phyloP scores from a whole-genome alignment of 164 flowering plant species.

The Nelumbo lutea region DNA sequence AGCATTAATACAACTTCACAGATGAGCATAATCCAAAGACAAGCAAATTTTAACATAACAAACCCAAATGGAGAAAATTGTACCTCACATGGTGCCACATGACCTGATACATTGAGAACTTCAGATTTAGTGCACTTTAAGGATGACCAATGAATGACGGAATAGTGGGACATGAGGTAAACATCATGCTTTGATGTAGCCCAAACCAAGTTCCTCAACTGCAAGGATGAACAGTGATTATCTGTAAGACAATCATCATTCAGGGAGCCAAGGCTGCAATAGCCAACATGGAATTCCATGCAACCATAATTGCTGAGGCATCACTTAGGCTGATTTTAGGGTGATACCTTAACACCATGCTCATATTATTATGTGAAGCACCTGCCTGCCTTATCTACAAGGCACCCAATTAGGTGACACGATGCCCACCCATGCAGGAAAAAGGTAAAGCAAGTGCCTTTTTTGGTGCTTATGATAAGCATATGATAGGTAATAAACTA shows the following conservation, averaged over 20 bases:
- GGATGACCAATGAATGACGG: conserved; percentile 62
- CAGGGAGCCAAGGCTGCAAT: not conserved
- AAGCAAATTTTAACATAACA: not conserved
- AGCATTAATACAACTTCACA: not conserved
- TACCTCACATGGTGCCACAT: conserved; percentile 64
- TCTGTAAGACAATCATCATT: conserved; percentile 1
- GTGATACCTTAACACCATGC: no score
- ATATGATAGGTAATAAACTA: no score
- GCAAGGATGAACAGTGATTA: conserved; percentile 19
- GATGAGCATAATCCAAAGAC: not conserved
- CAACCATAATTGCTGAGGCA: no score
- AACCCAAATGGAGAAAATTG: conserved; percentile 2
- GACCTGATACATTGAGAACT: conserved; percentile 56
- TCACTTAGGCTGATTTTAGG: no score
- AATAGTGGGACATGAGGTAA: conserved; percentile 52
- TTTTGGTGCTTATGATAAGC: no score
- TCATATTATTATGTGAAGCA: no score
- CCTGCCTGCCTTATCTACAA: no score
- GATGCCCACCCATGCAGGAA: no score
- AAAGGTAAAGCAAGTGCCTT: no score
- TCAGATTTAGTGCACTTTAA: conserved; percentile 38
- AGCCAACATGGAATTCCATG: not conserved
- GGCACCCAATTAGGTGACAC: no score
- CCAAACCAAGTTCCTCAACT: conserved; percentile 71
- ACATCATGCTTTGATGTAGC: conserved; percentile 75